A percentile compares a stretch with the other conserved stretches of the same genome.
phyloP scores from a whole-genome alignment of 352 stramenopile species.

The Pythium vanterpoolii region DNA sequence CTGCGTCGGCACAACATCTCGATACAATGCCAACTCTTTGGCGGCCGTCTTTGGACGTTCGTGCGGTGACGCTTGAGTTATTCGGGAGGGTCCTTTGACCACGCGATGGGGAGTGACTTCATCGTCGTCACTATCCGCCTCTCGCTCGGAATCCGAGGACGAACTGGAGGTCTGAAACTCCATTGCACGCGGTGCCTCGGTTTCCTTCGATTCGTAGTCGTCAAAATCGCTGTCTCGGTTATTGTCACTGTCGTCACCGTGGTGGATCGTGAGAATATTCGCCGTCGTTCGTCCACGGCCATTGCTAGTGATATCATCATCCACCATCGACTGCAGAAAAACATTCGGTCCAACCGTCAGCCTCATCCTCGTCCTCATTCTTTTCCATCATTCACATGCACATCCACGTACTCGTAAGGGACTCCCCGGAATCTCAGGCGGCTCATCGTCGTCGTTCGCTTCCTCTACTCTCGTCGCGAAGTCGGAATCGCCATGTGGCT shows the following conservation, averaged over 20 bases:
- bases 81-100: background rate
- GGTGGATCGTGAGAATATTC: conserved; percentile 20
- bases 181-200: conserved; percentile 43
- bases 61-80: background rate
- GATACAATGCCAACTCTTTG: conserved; percentile 56
- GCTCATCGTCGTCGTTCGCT: conserved; percentile 28
- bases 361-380: background rate
- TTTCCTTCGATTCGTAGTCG: conserved; percentile 60
- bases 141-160: conserved; percentile 37
- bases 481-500: background rate
- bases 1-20: conserved; percentile 43
- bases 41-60: conserved; percentile 47
- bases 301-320: background rate
- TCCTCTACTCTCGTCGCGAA: no score
- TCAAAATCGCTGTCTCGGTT: conserved; percentile 37
- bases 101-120: background rate
- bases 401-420: conserved; percentile 34
- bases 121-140: conserved; percentile 4
- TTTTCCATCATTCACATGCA: background rate
- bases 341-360: background rate
- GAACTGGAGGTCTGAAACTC: conserved; percentile 63
- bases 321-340: background rate
- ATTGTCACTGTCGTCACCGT: conserved; percentile 15
- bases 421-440: conserved; percentile 69
- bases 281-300: background rate